Percentiles rank a stretch among this genome's conserved stretches.
phyloP scores from a whole-genome alignment of 1,139 yeast genomes.

The Pichia norvegensis region DNA sequence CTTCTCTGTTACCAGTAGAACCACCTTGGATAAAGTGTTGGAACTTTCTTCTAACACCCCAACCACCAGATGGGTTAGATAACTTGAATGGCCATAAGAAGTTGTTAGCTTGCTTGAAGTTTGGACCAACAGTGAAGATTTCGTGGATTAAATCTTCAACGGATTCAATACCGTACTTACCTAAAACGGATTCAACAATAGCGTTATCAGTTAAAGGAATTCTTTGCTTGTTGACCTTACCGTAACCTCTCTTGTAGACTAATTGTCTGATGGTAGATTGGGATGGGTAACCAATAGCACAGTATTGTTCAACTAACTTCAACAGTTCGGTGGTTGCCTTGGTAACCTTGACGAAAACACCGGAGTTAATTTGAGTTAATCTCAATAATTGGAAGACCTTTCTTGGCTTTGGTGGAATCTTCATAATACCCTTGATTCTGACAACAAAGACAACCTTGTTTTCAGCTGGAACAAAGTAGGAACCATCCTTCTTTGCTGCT shows the following conservation, averaged over 20 bases:
- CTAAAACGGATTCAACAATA: slow-evolving; percentile 87
- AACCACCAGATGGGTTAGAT: slow-evolving; percentile 99
- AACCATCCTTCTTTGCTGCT: slow-evolving; percentile 93
- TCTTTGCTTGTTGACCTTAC: slow-evolving; percentile 99
- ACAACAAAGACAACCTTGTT: slow-evolving; percentile 92
- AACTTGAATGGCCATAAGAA: slow-evolving; percentile 99
- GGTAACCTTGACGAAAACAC: slow-evolving; percentile 96
- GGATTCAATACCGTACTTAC: slow-evolving; percentile 94
- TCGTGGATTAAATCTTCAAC: slow-evolving; percentile 98
- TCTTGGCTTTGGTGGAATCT: slow-evolving; percentile 99
- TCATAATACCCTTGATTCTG: slow-evolving; percentile 99
- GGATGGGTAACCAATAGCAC: slow-evolving; percentile 99
- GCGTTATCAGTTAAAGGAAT: slow-evolving; percentile 89
- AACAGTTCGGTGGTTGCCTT: slow-evolving; percentile 97
- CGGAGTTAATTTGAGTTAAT: slow-evolving; percentile 96
- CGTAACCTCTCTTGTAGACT: slow-evolving; percentile 99
- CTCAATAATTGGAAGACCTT: slow-evolving; percentile 97
- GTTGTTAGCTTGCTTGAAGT: slow-evolving; percentile 99
- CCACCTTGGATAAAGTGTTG: slow-evolving; percentile 99
- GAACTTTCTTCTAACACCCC: slow-evolving; percentile 99
- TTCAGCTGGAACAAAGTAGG: slow-evolving; percentile 97
- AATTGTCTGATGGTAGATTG: slow-evolving; percentile 92
- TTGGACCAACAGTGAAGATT: slow-evolving; percentile 97
- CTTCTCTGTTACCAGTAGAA: slow-evolving; percentile 99
- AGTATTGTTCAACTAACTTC: slow-evolving; percentile 97